Evolutionary conservation across 73 alveolate genomes (phyloP).

Genomic region (Paraurostyla sp.): DNA sequence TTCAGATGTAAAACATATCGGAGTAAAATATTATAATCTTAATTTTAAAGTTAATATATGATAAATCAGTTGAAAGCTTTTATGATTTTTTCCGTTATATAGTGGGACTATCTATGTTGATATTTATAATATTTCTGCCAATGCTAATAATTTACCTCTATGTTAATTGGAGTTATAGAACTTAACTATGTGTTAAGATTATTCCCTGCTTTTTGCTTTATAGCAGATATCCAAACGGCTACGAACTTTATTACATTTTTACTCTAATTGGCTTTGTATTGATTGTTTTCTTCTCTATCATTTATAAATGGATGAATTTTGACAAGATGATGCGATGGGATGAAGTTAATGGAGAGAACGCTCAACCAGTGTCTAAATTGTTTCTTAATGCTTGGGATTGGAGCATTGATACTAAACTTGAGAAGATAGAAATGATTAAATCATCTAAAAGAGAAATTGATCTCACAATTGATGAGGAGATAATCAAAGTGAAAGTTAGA

Average conservation of each 20-base stretch:
- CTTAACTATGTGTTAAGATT: not conserved
- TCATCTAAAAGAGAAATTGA: conserved; percentile 43
- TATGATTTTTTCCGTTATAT: conserved; percentile 53
- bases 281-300: conserved; percentile 15
- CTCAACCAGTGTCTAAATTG: conserved; percentile 46
- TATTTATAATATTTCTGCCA: not conserved
- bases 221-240: conserved; percentile 33
- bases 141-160: conserved; percentile 25
- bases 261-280: conserved; percentile 44
- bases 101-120: conserved; percentile 38
- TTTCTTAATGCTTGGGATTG: conserved; percentile 78
- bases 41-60: conserved; percentile 37
- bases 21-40: conserved; percentile 20
- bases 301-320: conserved; percentile 66
- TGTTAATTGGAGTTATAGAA: not conserved
- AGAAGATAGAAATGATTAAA: conserved; percentile 35
- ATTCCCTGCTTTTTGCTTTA: conserved; percentile 67
- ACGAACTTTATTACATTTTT: conserved; percentile 45
- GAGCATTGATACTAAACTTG: conserved; percentile 57
- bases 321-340: conserved; percentile 52
- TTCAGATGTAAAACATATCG: conserved; percentile 37
- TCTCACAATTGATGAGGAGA: conserved; percentile 70
- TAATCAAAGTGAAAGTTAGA: conserved; percentile 53
- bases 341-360: conserved; percentile 66
- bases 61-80: conserved; percentile 56